A percentile compares a stretch with the other conserved stretches of the same genome.
These are phyloP conservation scores for Apiotrichum gamsii DNA, from an alignment of 1,284 basidiomycete genomes.

Conservation along the genomic window DNA sequence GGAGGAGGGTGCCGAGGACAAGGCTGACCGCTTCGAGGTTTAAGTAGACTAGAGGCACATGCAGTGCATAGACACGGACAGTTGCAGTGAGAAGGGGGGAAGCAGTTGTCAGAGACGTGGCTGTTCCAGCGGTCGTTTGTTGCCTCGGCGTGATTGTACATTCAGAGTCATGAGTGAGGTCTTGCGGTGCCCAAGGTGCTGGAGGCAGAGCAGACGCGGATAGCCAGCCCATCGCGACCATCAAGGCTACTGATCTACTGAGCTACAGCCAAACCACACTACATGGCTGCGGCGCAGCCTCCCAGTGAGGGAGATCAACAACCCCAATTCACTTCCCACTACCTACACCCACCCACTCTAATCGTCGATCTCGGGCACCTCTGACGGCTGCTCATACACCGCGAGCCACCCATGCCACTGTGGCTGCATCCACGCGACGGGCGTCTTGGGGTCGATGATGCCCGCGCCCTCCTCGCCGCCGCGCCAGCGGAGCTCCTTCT, in stretches of 20 bases:
- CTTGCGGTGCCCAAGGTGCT: too few species aligned
- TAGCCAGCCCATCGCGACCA: too few species aligned
- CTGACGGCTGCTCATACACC: constrained; percentile 51
- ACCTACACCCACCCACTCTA: neutral
- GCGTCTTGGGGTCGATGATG: constrained; percentile 60
- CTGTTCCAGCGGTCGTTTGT: too few species aligned
- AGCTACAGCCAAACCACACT: too few species aligned
- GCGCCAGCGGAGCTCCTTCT: constrained; percentile 80
- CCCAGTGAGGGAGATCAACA: too few species aligned
- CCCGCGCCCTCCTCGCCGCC: constrained; percentile 69
- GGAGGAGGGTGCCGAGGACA: constrained; percentile 50
- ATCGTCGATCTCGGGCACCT: neutral
- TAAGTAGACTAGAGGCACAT: constrained; percentile 14
- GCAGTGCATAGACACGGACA: constrained; percentile 5
- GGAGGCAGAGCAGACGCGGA: too few species aligned
- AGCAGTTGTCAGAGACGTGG: too few species aligned
- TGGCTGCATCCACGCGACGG: constrained; percentile 71
- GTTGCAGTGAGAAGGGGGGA: too few species aligned
- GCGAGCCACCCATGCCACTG: constrained; percentile 60
- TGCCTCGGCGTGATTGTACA: too few species aligned
- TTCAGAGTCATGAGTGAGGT: too few species aligned
- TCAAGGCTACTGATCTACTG: too few species aligned
- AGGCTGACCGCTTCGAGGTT: constrained; percentile 30
- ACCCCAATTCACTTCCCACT: neutral
- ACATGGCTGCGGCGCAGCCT: too few species aligned